Percentiles rank a stretch among this genome's conserved stretches.
Conservation (phyloP, 1,284 basidiomycete species). For the Rhodotorula sp. region DNA sequence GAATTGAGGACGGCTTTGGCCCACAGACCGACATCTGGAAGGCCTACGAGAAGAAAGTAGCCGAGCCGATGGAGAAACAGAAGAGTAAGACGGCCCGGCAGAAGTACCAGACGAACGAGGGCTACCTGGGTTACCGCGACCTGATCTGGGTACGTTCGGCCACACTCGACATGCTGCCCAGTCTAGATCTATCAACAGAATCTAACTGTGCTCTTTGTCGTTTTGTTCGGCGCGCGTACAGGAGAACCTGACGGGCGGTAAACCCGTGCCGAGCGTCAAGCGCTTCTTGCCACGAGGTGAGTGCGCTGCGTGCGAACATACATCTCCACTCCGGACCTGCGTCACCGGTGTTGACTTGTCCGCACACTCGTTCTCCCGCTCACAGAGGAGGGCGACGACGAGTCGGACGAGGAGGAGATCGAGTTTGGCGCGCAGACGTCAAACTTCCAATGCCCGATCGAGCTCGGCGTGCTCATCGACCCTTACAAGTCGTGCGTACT, state of each 20-base stretch:
- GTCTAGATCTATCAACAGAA: too few relatives aligned
- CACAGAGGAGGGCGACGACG: slow-evolving; percentile 29
- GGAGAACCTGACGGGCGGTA: slow-evolving; percentile 24
- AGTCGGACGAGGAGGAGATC: slow-evolving; percentile 38
- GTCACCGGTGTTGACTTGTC: too few relatives aligned
- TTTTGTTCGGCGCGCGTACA: not conserved
- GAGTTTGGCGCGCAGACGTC: slow-evolving; percentile 30
- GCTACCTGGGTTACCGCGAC: slow-evolving; percentile 11
- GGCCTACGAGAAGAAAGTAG: slow-evolving; percentile 11
- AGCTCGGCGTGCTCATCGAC: slow-evolving; percentile 26
- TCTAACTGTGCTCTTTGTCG: too few relatives aligned
- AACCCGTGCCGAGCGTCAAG: slow-evolving; percentile 32
- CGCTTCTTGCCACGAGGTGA: slow-evolving; percentile 32
- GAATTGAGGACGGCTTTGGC: rapidly evolving
- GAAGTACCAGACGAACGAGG: slow-evolving; percentile 17
- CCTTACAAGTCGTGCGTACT: slow-evolving; percentile 33
- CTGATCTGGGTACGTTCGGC: slow-evolving; percentile 24
- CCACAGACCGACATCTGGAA: slow-evolving; percentile 27
- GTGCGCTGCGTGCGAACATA: not conserved
- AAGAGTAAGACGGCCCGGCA: slow-evolving; percentile 15
- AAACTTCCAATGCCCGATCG: slow-evolving; percentile 37
- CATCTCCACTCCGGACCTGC: not conserved
- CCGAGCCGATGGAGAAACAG: slow-evolving; percentile 8
- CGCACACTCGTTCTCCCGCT: rapidly evolving
- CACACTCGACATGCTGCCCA: not conserved